These are phyloP conservation scores for Phyllosticta paracitricarpa DNA, from an alignment of 2,329 filamentous ascomycete genomes.

Conservation along the genomic window DNA sequence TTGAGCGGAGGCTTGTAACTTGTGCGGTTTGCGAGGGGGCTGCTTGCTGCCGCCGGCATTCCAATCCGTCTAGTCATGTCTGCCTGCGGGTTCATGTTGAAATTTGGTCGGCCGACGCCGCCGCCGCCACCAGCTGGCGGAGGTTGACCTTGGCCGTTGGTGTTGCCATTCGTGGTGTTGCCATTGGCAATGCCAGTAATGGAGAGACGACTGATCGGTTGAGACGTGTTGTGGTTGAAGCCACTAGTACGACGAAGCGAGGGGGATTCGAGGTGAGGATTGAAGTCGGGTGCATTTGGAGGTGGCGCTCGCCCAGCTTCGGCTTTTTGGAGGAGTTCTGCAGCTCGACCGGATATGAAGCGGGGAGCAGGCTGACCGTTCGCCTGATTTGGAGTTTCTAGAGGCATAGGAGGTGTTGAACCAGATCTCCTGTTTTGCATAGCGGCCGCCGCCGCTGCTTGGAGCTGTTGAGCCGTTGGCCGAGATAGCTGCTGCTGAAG, in stretches of 20 bases:
- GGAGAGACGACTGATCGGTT: slow-evolving; percentile 44
- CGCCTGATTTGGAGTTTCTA: slow-evolving; percentile 16
- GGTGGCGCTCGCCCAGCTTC: slow-evolving; percentile 22
- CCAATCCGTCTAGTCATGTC: slow-evolving; percentile 39
- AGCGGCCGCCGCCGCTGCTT: not conserved
- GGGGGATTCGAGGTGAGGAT: slow-evolving; percentile 46
- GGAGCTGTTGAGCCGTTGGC: slow-evolving; percentile 13
- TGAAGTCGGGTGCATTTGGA: slow-evolving; percentile 29
- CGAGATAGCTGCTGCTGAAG: slow-evolving; percentile 19
- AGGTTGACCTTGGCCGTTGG: not conserved
- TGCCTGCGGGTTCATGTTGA: slow-evolving; percentile 36
- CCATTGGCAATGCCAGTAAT: not conserved
- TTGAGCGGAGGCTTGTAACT: slow-evolving; percentile 36
- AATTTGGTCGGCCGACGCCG: slow-evolving; percentile 25
- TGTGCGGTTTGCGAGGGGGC: slow-evolving; percentile 34
- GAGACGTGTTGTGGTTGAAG: slow-evolving; percentile 69
- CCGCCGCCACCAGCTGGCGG: not conserved
- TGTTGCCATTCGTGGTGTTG: not conserved
- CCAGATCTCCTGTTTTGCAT: not conserved
- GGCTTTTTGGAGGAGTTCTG: slow-evolving; percentile 29
- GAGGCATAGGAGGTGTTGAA: slow-evolving; percentile 1
- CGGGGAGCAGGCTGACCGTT: slow-evolving; percentile 25
- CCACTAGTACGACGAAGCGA: slow-evolving; percentile 84
- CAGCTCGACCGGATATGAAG: slow-evolving; percentile 37
- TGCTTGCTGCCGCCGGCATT: slow-evolving; percentile 35